These are phyloP conservation scores for Penicillium pulvis DNA, from an alignment of 495 filamentous ascomycete species.

Conservation along the genomic window DNA sequence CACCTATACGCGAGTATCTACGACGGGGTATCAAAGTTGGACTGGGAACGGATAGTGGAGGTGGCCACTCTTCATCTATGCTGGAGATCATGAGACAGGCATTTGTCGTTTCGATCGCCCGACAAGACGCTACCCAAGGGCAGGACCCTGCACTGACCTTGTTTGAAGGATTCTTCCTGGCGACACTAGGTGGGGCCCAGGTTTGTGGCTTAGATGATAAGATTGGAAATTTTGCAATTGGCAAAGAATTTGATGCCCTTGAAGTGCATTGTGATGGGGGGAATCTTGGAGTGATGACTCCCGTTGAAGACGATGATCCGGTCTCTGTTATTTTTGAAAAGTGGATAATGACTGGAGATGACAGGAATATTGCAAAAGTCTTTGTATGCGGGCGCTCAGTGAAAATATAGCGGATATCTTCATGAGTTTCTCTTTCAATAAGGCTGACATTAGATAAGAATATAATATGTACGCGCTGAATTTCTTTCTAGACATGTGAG, in stretches of 20 bases:
- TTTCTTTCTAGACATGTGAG: no score
- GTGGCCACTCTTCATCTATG: constrained; percentile 63
- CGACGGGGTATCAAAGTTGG: constrained; percentile 63
- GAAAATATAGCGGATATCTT: constrained; percentile 39
- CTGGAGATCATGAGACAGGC: constrained; percentile 60
- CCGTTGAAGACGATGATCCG: constrained; percentile 54
- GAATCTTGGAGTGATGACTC: constrained; percentile 48
- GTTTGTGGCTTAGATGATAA: constrained; percentile 57
- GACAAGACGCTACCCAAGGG: constrained; percentile 50
- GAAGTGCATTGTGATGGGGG: constrained; percentile 46
- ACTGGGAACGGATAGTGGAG: constrained; percentile 66
- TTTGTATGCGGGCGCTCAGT: constrained; percentile 58
- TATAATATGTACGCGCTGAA: neutral
- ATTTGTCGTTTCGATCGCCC: constrained; percentile 61
- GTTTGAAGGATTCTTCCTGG: constrained; percentile 60
- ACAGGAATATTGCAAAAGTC: constrained; percentile 60
- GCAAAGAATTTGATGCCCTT: constrained; percentile 68
- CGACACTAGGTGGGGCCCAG: constrained; percentile 63
- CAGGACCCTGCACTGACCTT: constrained; percentile 50
- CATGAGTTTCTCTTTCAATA: neutral
- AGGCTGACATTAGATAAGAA: neutral
- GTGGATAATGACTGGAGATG: constrained; percentile 67
- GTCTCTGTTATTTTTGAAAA: constrained; percentile 58
- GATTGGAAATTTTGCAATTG: constrained; percentile 60
- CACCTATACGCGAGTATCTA: constrained; percentile 59